Evolutionary conservation across 352 stramenopile species (phyloP).

Genomic region (Globisporangium cederbergense): DNA sequence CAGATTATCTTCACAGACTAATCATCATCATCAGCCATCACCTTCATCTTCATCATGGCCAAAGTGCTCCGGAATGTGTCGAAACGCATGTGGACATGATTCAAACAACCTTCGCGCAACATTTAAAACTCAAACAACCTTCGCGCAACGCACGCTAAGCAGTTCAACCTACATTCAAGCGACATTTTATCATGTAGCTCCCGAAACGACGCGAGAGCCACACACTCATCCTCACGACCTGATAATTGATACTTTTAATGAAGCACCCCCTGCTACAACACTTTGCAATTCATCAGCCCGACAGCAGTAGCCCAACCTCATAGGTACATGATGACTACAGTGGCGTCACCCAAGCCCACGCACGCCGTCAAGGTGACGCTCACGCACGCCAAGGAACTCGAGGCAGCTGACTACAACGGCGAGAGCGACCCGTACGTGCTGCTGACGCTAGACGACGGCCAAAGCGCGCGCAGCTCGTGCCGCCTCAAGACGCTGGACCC

Average conservation of each 20-base stretch:
- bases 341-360: background rate
- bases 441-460: slow-evolving; percentile 20
- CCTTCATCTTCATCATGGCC: background rate
- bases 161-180: background rate
- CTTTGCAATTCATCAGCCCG: background rate
- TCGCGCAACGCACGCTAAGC: background rate
- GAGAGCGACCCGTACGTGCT: slow-evolving; percentile 36
- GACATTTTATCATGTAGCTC: background rate
- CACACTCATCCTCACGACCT: background rate
- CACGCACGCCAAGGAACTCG: slow-evolving; percentile 26
- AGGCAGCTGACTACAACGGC: slow-evolving; percentile 25
- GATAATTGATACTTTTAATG: slow-evolving; percentile 10
- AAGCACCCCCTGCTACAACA: no score
- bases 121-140: background rate
- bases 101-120: background rate
- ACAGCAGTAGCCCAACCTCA: background rate
- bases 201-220: background rate
- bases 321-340: background rate
- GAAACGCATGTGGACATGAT: background rate
- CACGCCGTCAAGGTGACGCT: slow-evolving; percentile 27
- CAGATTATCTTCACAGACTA: background rate
- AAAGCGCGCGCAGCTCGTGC: slow-evolving; percentile 25
- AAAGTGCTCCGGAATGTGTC: background rate
- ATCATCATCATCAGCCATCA: background rate
- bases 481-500: slow-evolving; percentile 22